Conservation (phyloP, 2,329 filamentous ascomycete genomes). For the Stagonosporopsis tanaceti region DNA sequence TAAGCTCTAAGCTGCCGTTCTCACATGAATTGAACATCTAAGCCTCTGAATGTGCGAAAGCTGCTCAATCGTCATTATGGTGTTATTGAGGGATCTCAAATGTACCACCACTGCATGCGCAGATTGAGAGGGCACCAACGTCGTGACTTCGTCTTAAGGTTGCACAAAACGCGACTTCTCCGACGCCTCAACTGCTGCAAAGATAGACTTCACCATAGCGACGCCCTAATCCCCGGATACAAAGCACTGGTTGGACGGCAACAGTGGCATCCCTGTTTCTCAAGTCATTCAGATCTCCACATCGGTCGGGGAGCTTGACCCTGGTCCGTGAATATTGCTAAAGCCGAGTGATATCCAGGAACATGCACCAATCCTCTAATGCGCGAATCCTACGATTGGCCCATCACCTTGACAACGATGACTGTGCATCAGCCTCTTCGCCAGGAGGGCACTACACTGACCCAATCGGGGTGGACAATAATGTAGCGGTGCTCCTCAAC, state of each 20-base stretch:
- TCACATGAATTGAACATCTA: background rate
- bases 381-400: background rate
- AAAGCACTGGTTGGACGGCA: background rate
- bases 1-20: background rate
- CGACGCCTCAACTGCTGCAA: background rate
- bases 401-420: background rate
- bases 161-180: background rate
- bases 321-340: background rate
- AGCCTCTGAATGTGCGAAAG: background rate
- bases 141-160: background rate
- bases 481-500: background rate
- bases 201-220: background rate
- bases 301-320: constrained; percentile 6
- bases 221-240: background rate
- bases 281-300: background rate
- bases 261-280: background rate
- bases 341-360: constrained; percentile 11
- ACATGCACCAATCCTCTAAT: background rate
- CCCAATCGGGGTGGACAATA: background rate
- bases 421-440: background rate
- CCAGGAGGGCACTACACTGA: background rate
- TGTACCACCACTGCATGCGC: too few species aligned
- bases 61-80: background rate
- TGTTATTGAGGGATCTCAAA: too few species aligned
- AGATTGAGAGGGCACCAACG: too few species aligned